phyloP scores from a whole-genome alignment of 441 rosid genomes.

The Macaranga tanarius region DNA sequence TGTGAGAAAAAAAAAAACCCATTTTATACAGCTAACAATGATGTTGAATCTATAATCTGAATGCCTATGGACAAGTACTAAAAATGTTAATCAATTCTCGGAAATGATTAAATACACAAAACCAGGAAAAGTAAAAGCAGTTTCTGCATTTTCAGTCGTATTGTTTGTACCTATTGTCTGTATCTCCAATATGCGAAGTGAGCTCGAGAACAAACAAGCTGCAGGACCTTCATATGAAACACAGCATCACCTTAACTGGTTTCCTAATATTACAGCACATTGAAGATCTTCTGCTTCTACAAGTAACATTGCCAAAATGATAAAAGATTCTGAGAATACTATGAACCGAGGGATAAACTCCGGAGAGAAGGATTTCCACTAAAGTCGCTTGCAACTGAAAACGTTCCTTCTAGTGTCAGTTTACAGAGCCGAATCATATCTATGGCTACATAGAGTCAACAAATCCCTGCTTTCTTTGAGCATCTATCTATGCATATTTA shows the following conservation, averaged over 20 bases:
- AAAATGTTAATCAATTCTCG: too few relatives aligned
- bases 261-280: neutral
- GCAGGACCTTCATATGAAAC: too few relatives aligned
- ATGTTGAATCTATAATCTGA: neutral
- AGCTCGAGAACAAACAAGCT: too few relatives aligned
- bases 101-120: too few relatives aligned
- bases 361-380: neutral
- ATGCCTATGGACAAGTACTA: neutral
- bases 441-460: neutral
- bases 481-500: neutral
- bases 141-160: neutral
- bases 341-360: too few relatives aligned
- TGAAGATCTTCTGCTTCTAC: neutral
- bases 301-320: neutral
- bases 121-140: neutral
- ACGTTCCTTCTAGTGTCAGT: neutral
- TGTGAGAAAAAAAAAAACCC: too few relatives aligned
- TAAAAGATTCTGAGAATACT: neutral
- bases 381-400: neutral
- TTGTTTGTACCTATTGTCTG: too few relatives aligned
- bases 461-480: neutral
- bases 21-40: too few relatives aligned
- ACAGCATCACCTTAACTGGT: neutral
- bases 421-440: neutral
- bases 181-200: too few relatives aligned